Base-by-base conservation (phyloP, 257 asterid genomes). In the Solanum chmielewskii region DNA sequence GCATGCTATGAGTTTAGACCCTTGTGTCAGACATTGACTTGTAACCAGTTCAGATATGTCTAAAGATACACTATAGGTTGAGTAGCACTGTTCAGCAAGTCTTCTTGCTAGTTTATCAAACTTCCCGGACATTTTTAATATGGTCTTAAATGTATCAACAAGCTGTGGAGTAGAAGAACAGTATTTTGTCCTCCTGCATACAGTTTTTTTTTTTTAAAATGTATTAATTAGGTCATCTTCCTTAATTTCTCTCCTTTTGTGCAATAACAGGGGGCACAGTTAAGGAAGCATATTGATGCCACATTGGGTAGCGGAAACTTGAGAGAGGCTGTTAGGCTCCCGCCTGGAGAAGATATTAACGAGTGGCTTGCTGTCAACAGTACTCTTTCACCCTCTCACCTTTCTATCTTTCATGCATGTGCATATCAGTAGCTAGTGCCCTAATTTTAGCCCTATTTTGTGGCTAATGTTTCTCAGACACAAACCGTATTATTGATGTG, bases 331-430 rank as follows among this genome's bases (percentile, higher is more conserved):
- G 99, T 96, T 86, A 92, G 98, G 88, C 93, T 96, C 76, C 99
- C 99, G 16, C 99, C 99, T 3, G 99, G 99, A 47, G 99, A 96
- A 87, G 99, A 96, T 91, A 91, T 94, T 80, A 93, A 96, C 44
- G 99, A 96, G 88, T 96, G 98, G 98, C 99, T 96, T 35, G 99
- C 98, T 78, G 98, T 95, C 91, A 96, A 96, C 91, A 95, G 99
- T 96, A 92, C 47, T 59, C 84, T 69, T 88, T 87, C 89, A 76
- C 81, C 89, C 89, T 88, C 90, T 84, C 62, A 74, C 83, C 70
- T 59, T 69, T 21, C 87, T 41, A 11, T 78, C 44, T 49, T 81
- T 49, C 20, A 81, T 81, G 29, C 45, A 81, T 11, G 66, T 31
- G 45, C 29, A 29, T 31, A 33, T 74, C 3, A 39, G 18, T 70